Percentiles rank a stretch among this genome's conserved stretches.
These are phyloP conservation scores for Aspergillus pseudotamarii DNA, from an alignment of 2,329 filamentous ascomycete species.

Conservation along the genomic window DNA sequence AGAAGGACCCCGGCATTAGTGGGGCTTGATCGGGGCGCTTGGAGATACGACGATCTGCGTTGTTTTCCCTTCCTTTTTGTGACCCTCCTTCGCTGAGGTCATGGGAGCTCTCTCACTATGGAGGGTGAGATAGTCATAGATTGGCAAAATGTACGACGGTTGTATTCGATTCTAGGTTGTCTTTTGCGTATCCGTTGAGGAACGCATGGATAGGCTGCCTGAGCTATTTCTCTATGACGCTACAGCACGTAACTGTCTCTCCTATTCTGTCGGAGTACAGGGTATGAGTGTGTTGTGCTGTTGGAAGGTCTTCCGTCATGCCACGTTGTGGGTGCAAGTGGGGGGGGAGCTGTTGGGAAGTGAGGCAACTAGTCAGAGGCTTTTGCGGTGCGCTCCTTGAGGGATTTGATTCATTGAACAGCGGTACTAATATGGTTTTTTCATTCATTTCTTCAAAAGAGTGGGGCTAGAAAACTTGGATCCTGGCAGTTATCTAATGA, in stretches of 20 bases:
- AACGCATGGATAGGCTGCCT: neutral
- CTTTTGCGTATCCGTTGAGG: neutral
- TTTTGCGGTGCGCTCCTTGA: neutral
- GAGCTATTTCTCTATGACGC: neutral
- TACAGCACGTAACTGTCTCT: neutral
- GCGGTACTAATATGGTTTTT: neutral
- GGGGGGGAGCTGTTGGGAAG: constrained; percentile 15
- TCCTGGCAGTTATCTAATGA: neutral
- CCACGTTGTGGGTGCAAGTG: constrained; percentile 1
- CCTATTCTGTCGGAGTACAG: neutral
- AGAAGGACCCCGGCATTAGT: neutral
- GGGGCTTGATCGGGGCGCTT: neutral
- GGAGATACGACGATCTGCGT: constrained; percentile 1
- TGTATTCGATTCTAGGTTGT: neutral
- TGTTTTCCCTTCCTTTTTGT: neutral
- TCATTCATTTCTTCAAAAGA: neutral
- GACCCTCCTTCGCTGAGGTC: neutral
- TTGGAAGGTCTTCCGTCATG: neutral
- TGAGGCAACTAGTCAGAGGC: neutral
- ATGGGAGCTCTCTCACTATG: neutral
- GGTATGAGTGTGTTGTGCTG: neutral
- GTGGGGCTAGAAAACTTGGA: neutral
- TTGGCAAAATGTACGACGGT: neutral
- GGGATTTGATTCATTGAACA: neutral
- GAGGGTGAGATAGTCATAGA: neutral